Conservation (phyloP, 2,329 filamentous ascomycete species). For the Fusarium sp. region DNA sequence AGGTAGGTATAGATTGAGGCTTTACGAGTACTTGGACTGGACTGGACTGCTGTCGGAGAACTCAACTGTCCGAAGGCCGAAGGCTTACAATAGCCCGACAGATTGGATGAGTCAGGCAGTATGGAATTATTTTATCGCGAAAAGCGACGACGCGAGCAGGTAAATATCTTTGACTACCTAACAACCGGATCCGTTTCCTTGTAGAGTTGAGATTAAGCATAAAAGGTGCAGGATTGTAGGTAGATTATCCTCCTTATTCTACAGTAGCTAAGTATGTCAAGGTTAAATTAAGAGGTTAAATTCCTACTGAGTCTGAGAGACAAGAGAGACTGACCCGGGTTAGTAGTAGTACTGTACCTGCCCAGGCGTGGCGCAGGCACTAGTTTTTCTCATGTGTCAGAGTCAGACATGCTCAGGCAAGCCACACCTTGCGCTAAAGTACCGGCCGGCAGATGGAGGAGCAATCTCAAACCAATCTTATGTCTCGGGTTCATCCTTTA, state of each 20-base stretch:
- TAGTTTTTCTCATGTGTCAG: not conserved
- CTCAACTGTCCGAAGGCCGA: constrained; percentile 43
- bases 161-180: not conserved
- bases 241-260: not conserved
- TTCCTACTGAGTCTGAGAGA: not conserved
- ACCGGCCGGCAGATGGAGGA: not conserved
- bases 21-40: constrained; percentile 28
- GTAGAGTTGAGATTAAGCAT: not conserved
- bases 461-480: not conserved
- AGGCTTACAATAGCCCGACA: constrained; percentile 35
- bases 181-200: not conserved
- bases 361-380: constrained; percentile 5
- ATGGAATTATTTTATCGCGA: not conserved
- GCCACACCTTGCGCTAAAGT: constrained; percentile 3
- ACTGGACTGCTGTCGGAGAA: constrained; percentile 24
- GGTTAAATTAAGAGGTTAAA: no score
- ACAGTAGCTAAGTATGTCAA: not conserved
- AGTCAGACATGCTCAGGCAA: not conserved
- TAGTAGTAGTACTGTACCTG: not conserved
- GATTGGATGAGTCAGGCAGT: constrained; percentile 34
- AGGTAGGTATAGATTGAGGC: constrained; percentile 14
- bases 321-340: not conserved
- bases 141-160: constrained; percentile 21
- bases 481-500: not conserved
- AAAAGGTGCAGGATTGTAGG: constrained; percentile 12